Conservation (phyloP, 2,329 filamentous ascomycete species). For the Ophiostoma piceae region DNA sequence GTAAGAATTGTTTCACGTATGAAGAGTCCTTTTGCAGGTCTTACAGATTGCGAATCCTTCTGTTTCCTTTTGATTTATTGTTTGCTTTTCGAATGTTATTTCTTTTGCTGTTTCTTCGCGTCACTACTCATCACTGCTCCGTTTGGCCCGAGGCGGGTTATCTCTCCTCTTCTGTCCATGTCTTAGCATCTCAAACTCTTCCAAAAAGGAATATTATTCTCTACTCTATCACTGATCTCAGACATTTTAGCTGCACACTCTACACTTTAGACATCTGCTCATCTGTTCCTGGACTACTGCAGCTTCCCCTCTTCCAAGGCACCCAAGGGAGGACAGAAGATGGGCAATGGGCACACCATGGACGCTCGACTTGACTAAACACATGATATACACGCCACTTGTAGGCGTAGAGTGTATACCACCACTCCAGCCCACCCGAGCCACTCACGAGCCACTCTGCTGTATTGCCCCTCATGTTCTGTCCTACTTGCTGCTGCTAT, state of each 20-base stretch:
- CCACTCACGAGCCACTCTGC: neutral
- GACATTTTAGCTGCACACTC: neutral
- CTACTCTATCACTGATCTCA: neutral
- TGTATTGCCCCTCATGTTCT: neutral
- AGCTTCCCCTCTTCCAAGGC: slow-evolving; percentile 9
- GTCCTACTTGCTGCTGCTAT: neutral
- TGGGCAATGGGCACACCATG: neutral
- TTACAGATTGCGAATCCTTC: neutral
- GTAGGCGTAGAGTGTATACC: neutral
- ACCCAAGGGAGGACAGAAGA: slow-evolving; percentile 5
- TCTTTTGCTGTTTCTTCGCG: neutral
- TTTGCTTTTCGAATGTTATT: neutral
- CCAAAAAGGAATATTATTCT: neutral
- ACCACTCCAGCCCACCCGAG: neutral
- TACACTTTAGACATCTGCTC: neutral
- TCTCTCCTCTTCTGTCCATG: slow-evolving; percentile 8
- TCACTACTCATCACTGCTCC: neutral
- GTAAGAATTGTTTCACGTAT: neutral
- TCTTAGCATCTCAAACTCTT: neutral
- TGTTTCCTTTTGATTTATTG: neutral
- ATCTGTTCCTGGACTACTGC: slow-evolving; percentile 9
- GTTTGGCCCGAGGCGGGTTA: neutral
- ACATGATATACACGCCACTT: slow-evolving; percentile 12
- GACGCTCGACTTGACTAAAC: slow-evolving; percentile 1
- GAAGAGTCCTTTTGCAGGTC: neutral